phyloP scores from a whole-genome alignment of 2,329 filamentous ascomycete genomes.

The Calonectria pseudoreteaudii region DNA sequence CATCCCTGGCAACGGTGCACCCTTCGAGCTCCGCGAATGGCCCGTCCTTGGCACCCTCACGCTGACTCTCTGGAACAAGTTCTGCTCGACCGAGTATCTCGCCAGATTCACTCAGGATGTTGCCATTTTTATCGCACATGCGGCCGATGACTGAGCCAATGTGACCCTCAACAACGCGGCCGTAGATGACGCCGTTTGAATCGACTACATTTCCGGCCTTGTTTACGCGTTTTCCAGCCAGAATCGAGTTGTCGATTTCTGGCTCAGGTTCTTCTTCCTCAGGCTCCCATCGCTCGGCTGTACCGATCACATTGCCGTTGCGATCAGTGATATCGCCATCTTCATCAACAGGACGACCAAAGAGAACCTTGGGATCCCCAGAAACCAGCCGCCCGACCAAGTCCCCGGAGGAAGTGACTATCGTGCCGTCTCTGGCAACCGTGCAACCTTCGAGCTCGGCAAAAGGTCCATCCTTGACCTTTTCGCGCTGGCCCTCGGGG shows the following conservation, averaged over 20 bases:
- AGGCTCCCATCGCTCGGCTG: constrained; percentile 68
- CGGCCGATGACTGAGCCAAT: constrained; percentile 73
- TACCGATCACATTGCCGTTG: constrained; percentile 71
- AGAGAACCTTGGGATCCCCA: constrained; percentile 78
- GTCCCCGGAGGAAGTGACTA: constrained; percentile 72
- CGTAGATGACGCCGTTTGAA: constrained; percentile 70
- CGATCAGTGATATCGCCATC: constrained; percentile 86
- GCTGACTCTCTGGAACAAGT: constrained; percentile 58
- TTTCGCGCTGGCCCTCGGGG: constrained; percentile 71
- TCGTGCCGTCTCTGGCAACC: constrained; percentile 75
- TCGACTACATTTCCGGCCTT: constrained; percentile 70
- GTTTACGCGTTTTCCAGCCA: constrained; percentile 68
- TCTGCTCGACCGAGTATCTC: constrained; percentile 72
- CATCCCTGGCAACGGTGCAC: constrained; percentile 82
- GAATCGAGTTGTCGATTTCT: constrained; percentile 62
- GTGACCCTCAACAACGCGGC: constrained; percentile 75
- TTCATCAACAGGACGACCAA: constrained; percentile 80
- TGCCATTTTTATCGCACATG: constrained; percentile 77
- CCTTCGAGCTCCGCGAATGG: constrained; percentile 77
- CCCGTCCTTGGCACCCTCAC: constrained; percentile 71
- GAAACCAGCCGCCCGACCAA: constrained; percentile 78
- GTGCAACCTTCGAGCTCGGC: constrained; percentile 73
- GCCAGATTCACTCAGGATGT: constrained; percentile 77
- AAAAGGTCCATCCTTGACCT: constrained; percentile 75
- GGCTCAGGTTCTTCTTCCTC: constrained; percentile 58